Evolutionary conservation across 2,329 filamentous ascomycete species (phyloP), one percentile per base, ranked within the genome.

Genomic region (Chaetomium sp.): DNA sequence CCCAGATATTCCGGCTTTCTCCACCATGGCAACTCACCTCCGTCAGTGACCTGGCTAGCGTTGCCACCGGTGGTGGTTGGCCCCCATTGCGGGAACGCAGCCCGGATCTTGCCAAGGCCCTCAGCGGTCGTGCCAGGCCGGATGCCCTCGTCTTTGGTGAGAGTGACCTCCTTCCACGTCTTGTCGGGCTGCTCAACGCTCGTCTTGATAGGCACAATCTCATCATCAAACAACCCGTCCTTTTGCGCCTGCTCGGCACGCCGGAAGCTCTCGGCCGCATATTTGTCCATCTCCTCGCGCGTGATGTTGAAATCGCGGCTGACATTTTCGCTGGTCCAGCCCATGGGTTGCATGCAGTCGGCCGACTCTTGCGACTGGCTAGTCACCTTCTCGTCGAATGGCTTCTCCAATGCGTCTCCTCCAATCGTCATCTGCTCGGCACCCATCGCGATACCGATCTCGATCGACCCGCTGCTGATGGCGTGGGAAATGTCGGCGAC

Each of bases 271-370:
- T 95, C 90, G 8, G 88, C 88, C 0, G 94, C 89, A 71, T 85
- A 97, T 62, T 80, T 77, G 72, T 99, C 94, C 75, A 97, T 89
- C 69, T 76, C 74, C 69, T 91, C 85, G 59, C 94, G 83, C 2
- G 82, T 75, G 69, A 99, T 86, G 68, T 87, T 82, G 72, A 97
- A 97, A 74, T 97, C 94, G 49, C 84, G 84, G 65, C 87, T 90
- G 34, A 99, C 91, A 69, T 97, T 97, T 78, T 99, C 94, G 57
- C 87, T 92, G 2, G 94, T 99, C 82, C 95, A 95, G 27, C 94
- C 94, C 94, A 99, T 99, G 63, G 92, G 88, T 79, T 91, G 83
- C 83, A 92, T 83, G 79, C 91, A 94, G 75, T 97, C 92, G 47
- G 73, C 73, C 0, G 90, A 82, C 69, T 96, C 89, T 69, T 90